Conservation (phyloP, 352 stramenopile genomes). For the Thalassiosira mediterranea region DNA sequence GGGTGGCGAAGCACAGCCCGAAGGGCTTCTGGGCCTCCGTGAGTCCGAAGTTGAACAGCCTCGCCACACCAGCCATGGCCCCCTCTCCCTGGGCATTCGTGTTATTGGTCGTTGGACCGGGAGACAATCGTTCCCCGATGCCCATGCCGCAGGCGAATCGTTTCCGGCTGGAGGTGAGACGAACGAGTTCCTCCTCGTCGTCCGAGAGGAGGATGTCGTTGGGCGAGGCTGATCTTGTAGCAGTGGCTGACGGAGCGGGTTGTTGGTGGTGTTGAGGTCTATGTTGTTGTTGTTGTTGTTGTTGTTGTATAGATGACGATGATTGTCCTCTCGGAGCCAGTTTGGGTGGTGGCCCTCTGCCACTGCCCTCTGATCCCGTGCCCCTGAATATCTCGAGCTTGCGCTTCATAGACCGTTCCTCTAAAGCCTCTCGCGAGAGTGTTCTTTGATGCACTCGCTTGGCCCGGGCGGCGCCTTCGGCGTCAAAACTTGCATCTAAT, state of each 20-base stretch:
- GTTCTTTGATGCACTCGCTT: too few relatives aligned
- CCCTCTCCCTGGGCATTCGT: neutral
- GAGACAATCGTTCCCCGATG: neutral
- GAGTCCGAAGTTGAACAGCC: constrained; percentile 26
- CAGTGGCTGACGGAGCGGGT: too few relatives aligned
- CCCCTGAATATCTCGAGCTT: constrained; percentile 55
- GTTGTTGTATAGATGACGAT: neutral
- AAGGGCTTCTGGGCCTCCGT: constrained; percentile 12
- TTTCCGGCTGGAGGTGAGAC: constrained; percentile 16
- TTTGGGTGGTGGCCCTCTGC: too few relatives aligned
- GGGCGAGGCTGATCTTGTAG: too few relatives aligned
- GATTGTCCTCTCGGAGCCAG: neutral
- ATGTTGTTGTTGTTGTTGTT: neutral
- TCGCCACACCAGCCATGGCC: constrained; percentile 18
- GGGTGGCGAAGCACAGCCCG: constrained; percentile 69
- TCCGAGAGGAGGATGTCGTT: constrained; percentile 10
- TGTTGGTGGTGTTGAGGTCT: neutral
- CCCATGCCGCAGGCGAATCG: constrained; percentile 11
- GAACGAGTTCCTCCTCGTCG: constrained; percentile 38
- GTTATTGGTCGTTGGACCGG: neutral
- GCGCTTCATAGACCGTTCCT: constrained; percentile 41
- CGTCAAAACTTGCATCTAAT: too few relatives aligned
- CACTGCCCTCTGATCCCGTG: neutral
- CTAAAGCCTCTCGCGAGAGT: constrained; percentile 21
- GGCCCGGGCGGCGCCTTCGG: constrained; percentile 13